These are phyloP conservation scores for Stylosanthes scabra DNA, from an alignment of 331 rosid genomes.

Conservation along the genomic window DNA sequence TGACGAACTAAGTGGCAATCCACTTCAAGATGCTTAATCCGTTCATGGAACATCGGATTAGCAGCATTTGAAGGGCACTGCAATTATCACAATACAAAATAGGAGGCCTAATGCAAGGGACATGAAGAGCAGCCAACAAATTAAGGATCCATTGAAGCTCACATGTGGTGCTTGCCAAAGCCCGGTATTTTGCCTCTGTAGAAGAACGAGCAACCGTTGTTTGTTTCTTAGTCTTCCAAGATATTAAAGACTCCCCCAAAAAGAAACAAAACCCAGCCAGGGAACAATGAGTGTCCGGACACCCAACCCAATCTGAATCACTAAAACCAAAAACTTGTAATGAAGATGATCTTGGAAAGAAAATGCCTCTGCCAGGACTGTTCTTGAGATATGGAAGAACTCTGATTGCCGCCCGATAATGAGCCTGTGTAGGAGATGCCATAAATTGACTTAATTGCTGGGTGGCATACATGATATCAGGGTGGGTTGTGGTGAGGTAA, in stretches of 20 bases:
- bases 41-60: background rate
- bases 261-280: no score
- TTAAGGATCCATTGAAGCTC: background rate
- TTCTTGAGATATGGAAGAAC: background rate
- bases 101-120: background rate
- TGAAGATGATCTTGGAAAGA: no score
- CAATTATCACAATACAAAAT: background rate
- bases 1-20: background rate
- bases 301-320: no score
- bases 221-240: background rate
- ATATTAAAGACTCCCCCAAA: background rate
- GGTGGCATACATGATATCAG: background rate
- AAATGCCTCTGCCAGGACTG: background rate
- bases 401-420: background rate
- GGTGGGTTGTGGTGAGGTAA: fast-evolving
- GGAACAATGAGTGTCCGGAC: no score
- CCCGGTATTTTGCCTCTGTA: background rate
- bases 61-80: background rate
- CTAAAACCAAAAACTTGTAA: no score
- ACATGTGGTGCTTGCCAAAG: background rate
- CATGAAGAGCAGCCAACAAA: background rate
- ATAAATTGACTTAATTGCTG: background rate
- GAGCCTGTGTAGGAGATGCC: background rate
- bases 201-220: background rate
- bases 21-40: background rate